These are phyloP conservation scores for Dactylorhiza incarnata DNA, from an alignment of 106 monocot species.

Conservation along the genomic window DNA sequence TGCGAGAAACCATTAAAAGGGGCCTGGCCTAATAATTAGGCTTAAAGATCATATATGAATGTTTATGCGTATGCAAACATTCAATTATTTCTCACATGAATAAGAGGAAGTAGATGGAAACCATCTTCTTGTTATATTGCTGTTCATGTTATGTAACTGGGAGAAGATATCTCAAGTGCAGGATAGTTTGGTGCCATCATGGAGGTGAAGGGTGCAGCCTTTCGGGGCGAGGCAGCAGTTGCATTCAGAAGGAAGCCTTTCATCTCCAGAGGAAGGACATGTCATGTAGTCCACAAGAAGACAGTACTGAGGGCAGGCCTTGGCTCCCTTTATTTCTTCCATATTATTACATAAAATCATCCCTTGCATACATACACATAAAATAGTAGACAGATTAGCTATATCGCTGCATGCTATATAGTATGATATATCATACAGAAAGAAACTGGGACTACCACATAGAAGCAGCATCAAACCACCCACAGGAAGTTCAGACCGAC, in stretches of 20 bases:
- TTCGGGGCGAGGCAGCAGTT: constrained; percentile 42
- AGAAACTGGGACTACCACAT: background rate
- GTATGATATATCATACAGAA: background rate
- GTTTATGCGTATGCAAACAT: no score
- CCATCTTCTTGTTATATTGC: no score
- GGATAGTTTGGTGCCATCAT: constrained; percentile 12
- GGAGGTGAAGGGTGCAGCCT: constrained; percentile 41
- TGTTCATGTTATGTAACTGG: no score
- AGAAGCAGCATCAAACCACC: constrained; percentile 7
- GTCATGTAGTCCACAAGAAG: constrained; percentile 37
- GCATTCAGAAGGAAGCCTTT: constrained; percentile 25
- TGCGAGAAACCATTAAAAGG: background rate
- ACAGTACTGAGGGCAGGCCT: constrained; percentile 32
- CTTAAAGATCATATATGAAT: no score
- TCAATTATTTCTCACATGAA: no score
- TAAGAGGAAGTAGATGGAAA: no score
- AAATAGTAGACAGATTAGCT: background rate
- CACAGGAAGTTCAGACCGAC: background rate
- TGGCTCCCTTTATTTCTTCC: constrained; percentile 9
- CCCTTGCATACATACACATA: constrained; percentile 6
- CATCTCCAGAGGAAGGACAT: constrained; percentile 32
- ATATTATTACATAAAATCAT: constrained; percentile 11
- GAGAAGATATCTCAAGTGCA: background rate
- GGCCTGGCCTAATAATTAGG: no score
- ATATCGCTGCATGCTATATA: background rate